These are phyloP conservation scores for Sideroxylon spinosum DNA, from an alignment of 179 eudicot genomes.

Conservation along the genomic window DNA sequence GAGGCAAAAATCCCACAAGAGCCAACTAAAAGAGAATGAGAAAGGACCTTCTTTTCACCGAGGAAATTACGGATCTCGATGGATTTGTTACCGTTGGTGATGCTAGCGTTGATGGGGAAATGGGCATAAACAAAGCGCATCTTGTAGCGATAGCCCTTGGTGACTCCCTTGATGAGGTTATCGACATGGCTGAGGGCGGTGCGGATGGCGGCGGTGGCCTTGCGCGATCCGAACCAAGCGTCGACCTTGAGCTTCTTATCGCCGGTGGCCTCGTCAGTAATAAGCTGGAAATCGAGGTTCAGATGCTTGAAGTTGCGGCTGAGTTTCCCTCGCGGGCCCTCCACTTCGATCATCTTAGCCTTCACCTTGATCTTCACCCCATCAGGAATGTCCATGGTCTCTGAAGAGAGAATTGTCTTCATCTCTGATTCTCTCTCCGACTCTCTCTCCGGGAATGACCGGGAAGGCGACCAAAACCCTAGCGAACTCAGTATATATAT, in stretches of 20 bases:
- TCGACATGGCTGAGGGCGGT: conserved; percentile 59
- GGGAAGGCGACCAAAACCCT: conserved; percentile 18
- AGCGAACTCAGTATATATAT: background rate
- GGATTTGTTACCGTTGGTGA: conserved; percentile 32
- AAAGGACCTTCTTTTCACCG: conserved; percentile 62
- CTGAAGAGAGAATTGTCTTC: conserved; percentile 63
- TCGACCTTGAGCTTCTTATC: conserved; percentile 50
- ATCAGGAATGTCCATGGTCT: conserved; percentile 69
- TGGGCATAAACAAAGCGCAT: conserved; percentile 79
- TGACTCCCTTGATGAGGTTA: conserved; percentile 62
- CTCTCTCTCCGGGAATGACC: background rate
- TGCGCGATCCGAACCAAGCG: conserved; percentile 61
- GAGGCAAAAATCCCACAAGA: background rate
- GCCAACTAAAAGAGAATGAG: no score
- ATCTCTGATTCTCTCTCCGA: conserved; percentile 21
- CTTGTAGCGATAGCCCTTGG: conserved; percentile 60
- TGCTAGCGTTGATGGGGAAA: conserved; percentile 67
- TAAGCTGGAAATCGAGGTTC: conserved; percentile 54
- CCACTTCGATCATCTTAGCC: conserved; percentile 57
- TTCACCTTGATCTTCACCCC: conserved; percentile 52
- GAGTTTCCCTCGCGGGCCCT: conserved; percentile 60
- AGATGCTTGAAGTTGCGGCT: conserved; percentile 57
- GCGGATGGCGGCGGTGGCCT: conserved; percentile 61
- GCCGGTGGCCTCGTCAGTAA: conserved; percentile 40
- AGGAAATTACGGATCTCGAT: conserved; percentile 76